These are phyloP conservation scores for Trypanosoma conorhini DNA, from an alignment of 208 protist species.

Conservation along the genomic window DNA sequence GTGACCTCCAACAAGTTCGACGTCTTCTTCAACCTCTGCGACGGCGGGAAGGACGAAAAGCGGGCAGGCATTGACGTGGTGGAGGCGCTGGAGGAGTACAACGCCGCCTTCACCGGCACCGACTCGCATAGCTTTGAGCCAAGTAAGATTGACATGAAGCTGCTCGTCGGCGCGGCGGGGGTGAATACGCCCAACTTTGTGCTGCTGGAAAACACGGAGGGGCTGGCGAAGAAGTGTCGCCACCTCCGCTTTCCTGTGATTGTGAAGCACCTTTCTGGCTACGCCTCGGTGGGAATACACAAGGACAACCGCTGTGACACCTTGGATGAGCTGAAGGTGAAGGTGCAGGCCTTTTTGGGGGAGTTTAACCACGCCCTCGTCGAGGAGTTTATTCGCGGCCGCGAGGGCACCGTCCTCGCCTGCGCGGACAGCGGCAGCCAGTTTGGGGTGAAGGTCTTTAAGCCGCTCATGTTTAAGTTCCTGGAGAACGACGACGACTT, in stretches of 20 bases:
- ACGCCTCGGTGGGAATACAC: constrained; percentile 85
- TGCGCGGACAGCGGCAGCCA: constrained; percentile 71
- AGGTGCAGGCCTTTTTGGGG: constrained; percentile 66
- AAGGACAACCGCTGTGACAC: constrained; percentile 85
- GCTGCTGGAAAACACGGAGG: constrained; percentile 62
- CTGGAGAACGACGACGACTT: constrained; percentile 77
- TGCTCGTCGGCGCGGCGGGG: constrained; percentile 74
- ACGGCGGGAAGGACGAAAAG: constrained; percentile 83
- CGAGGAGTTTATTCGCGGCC: constrained; percentile 88
- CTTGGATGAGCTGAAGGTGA: constrained; percentile 71
- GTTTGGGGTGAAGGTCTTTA: constrained; percentile 81
- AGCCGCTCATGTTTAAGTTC: constrained; percentile 87
- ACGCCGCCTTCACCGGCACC: constrained; percentile 87
- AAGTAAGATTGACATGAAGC: constrained; percentile 91
- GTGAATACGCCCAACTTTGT: constrained; percentile 85
- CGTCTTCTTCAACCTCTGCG: constrained; percentile 91
- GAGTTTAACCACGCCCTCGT: constrained; percentile 85
- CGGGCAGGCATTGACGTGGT: constrained; percentile 85
- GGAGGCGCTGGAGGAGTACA: constrained; percentile 81
- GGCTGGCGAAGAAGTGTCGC: constrained; percentile 80
- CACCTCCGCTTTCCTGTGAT: constrained; percentile 90
- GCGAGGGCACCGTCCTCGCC: constrained; percentile 84
- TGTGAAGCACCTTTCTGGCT: constrained; percentile 87
- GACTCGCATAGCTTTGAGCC: constrained; percentile 87
- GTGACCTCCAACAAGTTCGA: constrained; percentile 84